phyloP scores from a whole-genome alignment of 1,284 basidiomycete species.

The Ustilago curta region DNA sequence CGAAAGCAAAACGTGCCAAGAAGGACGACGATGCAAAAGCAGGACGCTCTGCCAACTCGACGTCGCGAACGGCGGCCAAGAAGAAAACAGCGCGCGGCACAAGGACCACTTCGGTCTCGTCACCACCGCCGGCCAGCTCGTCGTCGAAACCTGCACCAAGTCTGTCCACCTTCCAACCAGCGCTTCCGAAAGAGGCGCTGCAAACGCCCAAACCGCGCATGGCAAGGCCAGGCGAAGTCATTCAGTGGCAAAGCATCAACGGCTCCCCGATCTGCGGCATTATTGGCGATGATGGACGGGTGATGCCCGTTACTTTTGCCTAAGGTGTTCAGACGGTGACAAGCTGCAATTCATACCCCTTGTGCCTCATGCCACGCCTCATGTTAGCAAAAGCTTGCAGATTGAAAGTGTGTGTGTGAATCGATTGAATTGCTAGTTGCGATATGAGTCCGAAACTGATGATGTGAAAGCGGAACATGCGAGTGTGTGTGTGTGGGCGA shows the following conservation, averaged over 20 bases:
- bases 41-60: slow-evolving; percentile 11
- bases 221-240: slow-evolving; percentile 49
- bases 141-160: slow-evolving; percentile 34
- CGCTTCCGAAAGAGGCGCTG: slow-evolving; percentile 28
- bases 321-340: not conserved
- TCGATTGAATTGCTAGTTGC: slow-evolving; percentile 2
- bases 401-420: not conserved
- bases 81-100: slow-evolving; percentile 21
- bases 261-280: slow-evolving; percentile 57
- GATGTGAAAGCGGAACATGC: not conserved
- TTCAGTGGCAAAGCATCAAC: slow-evolving; percentile 53
- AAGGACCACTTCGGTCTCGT: not conserved
- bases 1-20: slow-evolving; percentile 31
- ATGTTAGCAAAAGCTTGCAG: too few species aligned
- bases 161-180: slow-evolving; percentile 38
- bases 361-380: not conserved
- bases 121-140: slow-evolving; percentile 8
- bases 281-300: slow-evolving; percentile 47
- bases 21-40: slow-evolving; percentile 23
- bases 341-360: slow-evolving; percentile 7
- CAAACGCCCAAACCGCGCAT: slow-evolving; percentile 42
- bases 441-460: slow-evolving; percentile 3
- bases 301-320: slow-evolving; percentile 36
- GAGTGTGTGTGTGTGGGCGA: not conserved
- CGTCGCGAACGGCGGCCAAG: slow-evolving; percentile 6